These are phyloP conservation scores for Backusella mclennaniae DNA, from an alignment of 192 early-diverging fungal species.

Conservation along the genomic window DNA sequence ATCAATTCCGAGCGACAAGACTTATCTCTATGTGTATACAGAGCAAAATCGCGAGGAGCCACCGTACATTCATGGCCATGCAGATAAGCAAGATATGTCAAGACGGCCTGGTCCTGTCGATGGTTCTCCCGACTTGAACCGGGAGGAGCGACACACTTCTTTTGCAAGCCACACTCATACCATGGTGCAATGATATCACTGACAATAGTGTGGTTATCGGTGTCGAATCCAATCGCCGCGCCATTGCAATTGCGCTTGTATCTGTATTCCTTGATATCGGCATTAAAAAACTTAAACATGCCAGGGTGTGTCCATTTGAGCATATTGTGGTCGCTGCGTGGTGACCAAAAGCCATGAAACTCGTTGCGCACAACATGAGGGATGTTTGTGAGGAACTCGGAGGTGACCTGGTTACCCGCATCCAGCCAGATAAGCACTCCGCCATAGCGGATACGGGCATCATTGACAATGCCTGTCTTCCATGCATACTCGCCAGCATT, in stretches of 20 bases:
- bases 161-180: slow-evolving; percentile 42
- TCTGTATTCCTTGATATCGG: slow-evolving; percentile 33
- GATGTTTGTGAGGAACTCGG: slow-evolving; percentile 36
- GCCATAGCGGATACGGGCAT: slow-evolving; percentile 38
- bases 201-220: slow-evolving; percentile 34
- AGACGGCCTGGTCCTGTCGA: slow-evolving; percentile 54
- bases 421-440: slow-evolving; percentile 52
- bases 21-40: slow-evolving; percentile 49
- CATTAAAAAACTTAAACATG: slow-evolving; percentile 43
- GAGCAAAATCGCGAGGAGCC: slow-evolving; percentile 37
- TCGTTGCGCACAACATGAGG: slow-evolving; percentile 8
- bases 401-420: slow-evolving; percentile 46
- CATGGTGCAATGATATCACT: slow-evolving; percentile 42
- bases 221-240: slow-evolving; percentile 48
- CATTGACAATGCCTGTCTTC: slow-evolving; percentile 55
- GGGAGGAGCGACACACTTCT: slow-evolving; percentile 51
- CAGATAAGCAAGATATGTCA: slow-evolving; percentile 48
- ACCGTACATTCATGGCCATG: slow-evolving; percentile 33
- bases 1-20: slow-evolving; percentile 39
- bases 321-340: slow-evolving; percentile 42
- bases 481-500: slow-evolving; percentile 53
- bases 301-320: slow-evolving; percentile 46
- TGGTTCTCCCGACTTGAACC: slow-evolving; percentile 51
- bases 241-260: slow-evolving; percentile 50
- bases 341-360: slow-evolving; percentile 51